Evolutionary conservation across 1,284 basidiomycete genomes (phyloP), one percentile per base, ranked within the genome.

Genomic region (Puccinia novopanici): DNA sequence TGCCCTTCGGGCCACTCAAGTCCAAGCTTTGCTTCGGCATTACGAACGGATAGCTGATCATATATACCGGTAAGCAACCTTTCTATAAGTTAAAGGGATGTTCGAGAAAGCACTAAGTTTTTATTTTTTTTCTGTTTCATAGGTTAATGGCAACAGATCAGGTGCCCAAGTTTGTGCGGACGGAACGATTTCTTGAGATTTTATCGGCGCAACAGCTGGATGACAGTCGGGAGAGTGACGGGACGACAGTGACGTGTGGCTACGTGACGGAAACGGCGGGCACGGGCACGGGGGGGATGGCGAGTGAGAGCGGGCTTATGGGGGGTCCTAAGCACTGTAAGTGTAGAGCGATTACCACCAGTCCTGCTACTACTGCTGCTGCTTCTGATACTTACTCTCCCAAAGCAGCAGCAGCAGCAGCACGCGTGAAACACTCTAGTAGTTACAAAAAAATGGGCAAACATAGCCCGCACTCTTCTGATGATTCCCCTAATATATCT

Each of bases 21-120:
- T 99, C 75, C 94, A 97, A 87, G 93, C 91, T 75, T 92, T 98
- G 89, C 94, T 99, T 83, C 89, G 90, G 82, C 87, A 98, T 83
- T 99, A 98, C 87, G 95, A 96, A 87, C 91, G 95, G 80, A 98
- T 99, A 81, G 96, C 98, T 87, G 92, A 90, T 54, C 95, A 98
- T 86, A 95, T 98, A 83, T 98, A 98, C 89, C 90, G 95, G 75
- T 87, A 98, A 83, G 97, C 99, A 0, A 30, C 34, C 27, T 55
- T n/a, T 48, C 50, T 12, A 52, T 19, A 13, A 19, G 19, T 4
- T 12, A 52, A 52, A 13, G 4, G 50, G 50, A 15, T 52, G 17
- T 52, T 17, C 12, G 10, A 19, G 19, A 45, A 45, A 2, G 9
- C 8, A 27, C 70, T 72, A 17, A 34, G 19, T n/a, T 74, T 13